These are phyloP conservation scores for Pseudevernia furfuracea DNA, from an alignment of 495 filamentous ascomycete genomes.

Conservation along the genomic window DNA sequence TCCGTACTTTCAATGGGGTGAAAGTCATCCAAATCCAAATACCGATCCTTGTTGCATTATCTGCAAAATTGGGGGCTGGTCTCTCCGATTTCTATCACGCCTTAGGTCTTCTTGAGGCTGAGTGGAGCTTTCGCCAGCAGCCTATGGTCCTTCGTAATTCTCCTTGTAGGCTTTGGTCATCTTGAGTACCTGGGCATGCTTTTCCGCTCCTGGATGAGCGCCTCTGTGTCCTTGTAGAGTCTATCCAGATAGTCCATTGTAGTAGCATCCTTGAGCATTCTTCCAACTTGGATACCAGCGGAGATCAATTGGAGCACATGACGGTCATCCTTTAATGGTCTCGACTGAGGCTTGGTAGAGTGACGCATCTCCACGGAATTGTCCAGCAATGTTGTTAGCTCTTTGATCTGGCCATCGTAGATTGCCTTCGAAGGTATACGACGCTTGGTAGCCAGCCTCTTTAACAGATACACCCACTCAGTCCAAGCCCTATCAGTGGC, in stretches of 20 bases:
- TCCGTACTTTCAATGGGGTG: neutral
- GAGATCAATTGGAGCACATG: constrained; percentile 82
- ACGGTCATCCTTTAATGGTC: constrained; percentile 81
- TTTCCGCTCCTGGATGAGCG: constrained; percentile 61
- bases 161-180: constrained; percentile 8
- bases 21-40: constrained; percentile 1
- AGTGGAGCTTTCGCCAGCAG: neutral
- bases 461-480: constrained; percentile 84
- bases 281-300: constrained; percentile 78
- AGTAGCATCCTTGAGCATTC: constrained; percentile 71
- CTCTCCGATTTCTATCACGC: neutral
- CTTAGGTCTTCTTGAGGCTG: neutral
- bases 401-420: constrained; percentile 85
- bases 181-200: constrained; percentile 17
- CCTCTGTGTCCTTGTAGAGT: constrained; percentile 64
- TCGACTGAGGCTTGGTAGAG: constrained; percentile 71
- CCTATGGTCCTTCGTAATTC: neutral
- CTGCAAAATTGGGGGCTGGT: neutral
- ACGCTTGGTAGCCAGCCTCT: constrained; percentile 75
- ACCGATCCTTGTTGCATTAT: neutral
- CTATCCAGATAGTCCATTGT: constrained; percentile 74
- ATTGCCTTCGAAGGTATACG: constrained; percentile 74
- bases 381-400: constrained; percentile 73
- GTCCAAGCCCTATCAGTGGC: constrained; percentile 84
- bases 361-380: constrained; percentile 82